phyloP scores from a whole-genome alignment of 2,329 filamentous ascomycete genomes.

The Cercospora berteroae region DNA sequence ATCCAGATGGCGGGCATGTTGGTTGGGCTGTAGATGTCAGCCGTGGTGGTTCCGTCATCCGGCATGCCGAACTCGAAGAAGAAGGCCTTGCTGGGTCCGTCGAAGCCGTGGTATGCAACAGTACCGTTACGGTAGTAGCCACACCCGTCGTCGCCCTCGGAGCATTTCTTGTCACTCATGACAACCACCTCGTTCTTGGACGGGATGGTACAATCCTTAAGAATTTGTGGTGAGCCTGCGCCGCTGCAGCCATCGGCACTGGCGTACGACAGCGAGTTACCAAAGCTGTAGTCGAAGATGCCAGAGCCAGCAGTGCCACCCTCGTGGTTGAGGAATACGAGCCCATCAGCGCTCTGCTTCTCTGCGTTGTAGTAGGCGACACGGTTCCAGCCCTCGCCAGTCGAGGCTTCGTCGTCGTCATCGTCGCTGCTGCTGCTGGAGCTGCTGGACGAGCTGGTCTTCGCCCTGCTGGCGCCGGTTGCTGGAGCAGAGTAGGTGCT shows the following conservation, averaged over 20 bases:
- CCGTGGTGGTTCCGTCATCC: slow-evolving; percentile 51
- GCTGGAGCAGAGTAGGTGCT: slow-evolving; percentile 15
- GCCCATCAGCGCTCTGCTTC: slow-evolving; percentile 47
- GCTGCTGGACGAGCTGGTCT: slow-evolving; percentile 10
- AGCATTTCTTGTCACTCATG: slow-evolving; percentile 53
- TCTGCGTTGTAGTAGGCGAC: slow-evolving; percentile 40
- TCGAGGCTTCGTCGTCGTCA: slow-evolving; percentile 20
- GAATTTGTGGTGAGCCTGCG: slow-evolving; percentile 49
- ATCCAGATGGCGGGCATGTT: slow-evolving; percentile 76
- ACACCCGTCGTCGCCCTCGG: slow-evolving; percentile 42
- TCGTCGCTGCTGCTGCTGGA: slow-evolving; percentile 16
- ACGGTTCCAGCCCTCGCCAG: slow-evolving; percentile 35
- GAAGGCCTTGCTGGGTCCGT: slow-evolving; percentile 68
- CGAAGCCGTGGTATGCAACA: slow-evolving; percentile 64
- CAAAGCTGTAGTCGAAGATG: slow-evolving; percentile 54
- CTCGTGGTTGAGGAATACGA: slow-evolving; percentile 59
- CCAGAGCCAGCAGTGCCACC: slow-evolving; percentile 55
- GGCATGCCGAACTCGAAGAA: slow-evolving; percentile 74
- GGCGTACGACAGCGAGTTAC: slow-evolving; percentile 58
- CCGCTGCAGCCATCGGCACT: slow-evolving; percentile 49
- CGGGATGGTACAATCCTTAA: slow-evolving; percentile 51
- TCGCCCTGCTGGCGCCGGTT: slow-evolving; percentile 18
- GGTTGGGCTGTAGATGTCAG: slow-evolving; percentile 36
- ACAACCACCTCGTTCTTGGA: slow-evolving; percentile 53
- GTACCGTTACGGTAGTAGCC: slow-evolving; percentile 38